Percentiles rank a stretch among this genome's conserved stretches.
Evolutionary conservation across 2,329 filamentous ascomycete genomes (phyloP).

Genomic region (Tolypocladium pustulatum): DNA sequence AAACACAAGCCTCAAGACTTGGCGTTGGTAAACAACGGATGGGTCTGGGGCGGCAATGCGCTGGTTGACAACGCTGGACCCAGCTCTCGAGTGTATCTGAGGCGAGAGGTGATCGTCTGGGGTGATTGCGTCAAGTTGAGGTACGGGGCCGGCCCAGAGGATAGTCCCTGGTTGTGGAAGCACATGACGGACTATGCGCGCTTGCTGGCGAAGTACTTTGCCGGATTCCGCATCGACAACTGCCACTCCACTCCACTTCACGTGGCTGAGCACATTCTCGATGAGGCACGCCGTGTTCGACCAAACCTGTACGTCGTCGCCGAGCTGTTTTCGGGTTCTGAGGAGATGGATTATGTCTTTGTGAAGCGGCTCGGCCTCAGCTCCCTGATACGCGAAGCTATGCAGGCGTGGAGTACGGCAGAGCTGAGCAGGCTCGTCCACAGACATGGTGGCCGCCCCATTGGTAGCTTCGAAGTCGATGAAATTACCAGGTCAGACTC

Average conservation of each 20-base stretch:
- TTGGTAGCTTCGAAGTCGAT: slow-evolving; percentile 95
- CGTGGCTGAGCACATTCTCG: slow-evolving; percentile 88
- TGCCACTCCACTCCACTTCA: slow-evolving; percentile 93
- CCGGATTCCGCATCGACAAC: slow-evolving; percentile 94
- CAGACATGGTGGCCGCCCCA: slow-evolving; percentile 83
- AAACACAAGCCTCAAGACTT: slow-evolving; percentile 68
- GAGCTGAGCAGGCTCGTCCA: slow-evolving; percentile 91
- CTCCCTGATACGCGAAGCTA: slow-evolving; percentile 88
- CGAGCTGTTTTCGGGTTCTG: slow-evolving; percentile 90
- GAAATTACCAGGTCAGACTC: slow-evolving; percentile 58
- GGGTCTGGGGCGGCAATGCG: slow-evolving; percentile 97
- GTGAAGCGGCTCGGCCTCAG: slow-evolving; percentile 87
- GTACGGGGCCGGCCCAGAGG: slow-evolving; percentile 69
- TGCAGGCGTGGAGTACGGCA: slow-evolving; percentile 95
- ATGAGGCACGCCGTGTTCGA: slow-evolving; percentile 80
- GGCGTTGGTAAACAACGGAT: slow-evolving; percentile 88
- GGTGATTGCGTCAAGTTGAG: slow-evolving; percentile 96
- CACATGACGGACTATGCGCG: slow-evolving; percentile 91
- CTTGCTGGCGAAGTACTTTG: slow-evolving; percentile 88
- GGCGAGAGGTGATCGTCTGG: slow-evolving; percentile 94
- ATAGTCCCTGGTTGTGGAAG: slow-evolving; percentile 91
- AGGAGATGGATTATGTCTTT: slow-evolving; percentile 93
- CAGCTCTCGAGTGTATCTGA: slow-evolving; percentile 83
- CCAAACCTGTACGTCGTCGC: slow-evolving; percentile 87
- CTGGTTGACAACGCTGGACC: slow-evolving; percentile 89